Percentiles rank a stretch among this genome's conserved stretches.
phyloP scores from a whole-genome alignment of 2,329 filamentous ascomycete species.

The Aspergillus quadrilineatus region DNA sequence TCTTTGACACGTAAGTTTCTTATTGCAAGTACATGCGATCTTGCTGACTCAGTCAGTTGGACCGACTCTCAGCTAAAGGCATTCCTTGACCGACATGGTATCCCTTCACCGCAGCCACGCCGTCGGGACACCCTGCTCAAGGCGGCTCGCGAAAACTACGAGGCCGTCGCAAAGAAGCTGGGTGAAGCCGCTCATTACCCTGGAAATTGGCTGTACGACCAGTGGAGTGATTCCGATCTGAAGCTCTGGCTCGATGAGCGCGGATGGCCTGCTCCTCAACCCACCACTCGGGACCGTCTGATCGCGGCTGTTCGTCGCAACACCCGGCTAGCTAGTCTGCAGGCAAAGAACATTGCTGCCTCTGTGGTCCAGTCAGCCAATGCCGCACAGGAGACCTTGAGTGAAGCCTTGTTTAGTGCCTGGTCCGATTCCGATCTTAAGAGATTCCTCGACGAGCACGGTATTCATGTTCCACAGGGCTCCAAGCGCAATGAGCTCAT shows the following conservation, averaged over 20 bases:
- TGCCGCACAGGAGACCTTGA: constrained; percentile 70
- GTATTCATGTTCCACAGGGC: constrained; percentile 85
- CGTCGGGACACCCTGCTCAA: constrained; percentile 79
- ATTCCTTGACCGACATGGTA: constrained; percentile 83
- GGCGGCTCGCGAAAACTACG: constrained; percentile 77
- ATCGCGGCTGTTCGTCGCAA: constrained; percentile 89
- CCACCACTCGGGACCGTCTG: constrained; percentile 78
- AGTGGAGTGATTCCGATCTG: constrained; percentile 89
- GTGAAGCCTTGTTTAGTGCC: constrained; percentile 79
- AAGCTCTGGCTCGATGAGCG: constrained; percentile 91
- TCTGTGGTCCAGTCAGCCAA: constrained; percentile 65
- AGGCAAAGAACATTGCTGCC: constrained; percentile 60
- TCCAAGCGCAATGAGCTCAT: constrained; percentile 87
- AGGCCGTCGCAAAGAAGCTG: constrained; percentile 69
- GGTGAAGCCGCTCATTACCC: constrained; percentile 83
- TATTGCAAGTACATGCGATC: background rate
- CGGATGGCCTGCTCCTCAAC: constrained; percentile 82
- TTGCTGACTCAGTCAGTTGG: constrained; percentile 61
- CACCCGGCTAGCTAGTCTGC: constrained; percentile 73
- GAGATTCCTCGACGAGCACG: constrained; percentile 88
- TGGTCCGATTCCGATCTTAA: constrained; percentile 92
- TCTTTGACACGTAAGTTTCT: constrained; percentile 70
- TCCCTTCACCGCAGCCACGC: constrained; percentile 84
- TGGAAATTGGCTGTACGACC: constrained; percentile 88
- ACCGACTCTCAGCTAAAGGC: constrained; percentile 89